A percentile compares a stretch with the other conserved stretches of the same genome.
phyloP scores from a whole-genome alignment of 805 yeast species.

The Cyberlindnera samutprakarnensis region DNA sequence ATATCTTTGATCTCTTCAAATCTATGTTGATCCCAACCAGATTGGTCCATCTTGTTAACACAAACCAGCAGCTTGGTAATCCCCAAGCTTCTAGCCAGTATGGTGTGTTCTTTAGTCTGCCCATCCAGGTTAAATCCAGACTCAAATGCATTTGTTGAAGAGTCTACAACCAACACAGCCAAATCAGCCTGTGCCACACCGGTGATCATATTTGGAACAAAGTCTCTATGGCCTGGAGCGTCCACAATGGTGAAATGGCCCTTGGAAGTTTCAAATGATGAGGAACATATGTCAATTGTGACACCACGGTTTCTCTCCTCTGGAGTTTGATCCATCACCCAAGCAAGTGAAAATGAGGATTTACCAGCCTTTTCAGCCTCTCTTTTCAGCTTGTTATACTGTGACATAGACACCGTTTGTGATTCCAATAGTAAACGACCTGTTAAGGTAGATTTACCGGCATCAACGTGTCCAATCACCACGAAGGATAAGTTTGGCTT shows the following conservation, averaged over 20 bases:
- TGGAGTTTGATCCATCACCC: slow-evolving; percentile 94
- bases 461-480: slow-evolving; percentile 99
- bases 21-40: slow-evolving; percentile 78
- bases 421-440: slow-evolving; percentile 97
- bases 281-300: slow-evolving; percentile 88
- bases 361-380: slow-evolving; percentile 97
- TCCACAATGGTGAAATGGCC: slow-evolving; percentile 87
- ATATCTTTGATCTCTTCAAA: slow-evolving; percentile 73
- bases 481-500: slow-evolving; percentile 97
- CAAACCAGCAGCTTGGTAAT: slow-evolving; percentile 83
- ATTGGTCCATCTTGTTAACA: slow-evolving; percentile 93
- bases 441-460: slow-evolving; percentile 96
- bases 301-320: slow-evolving; percentile 97
- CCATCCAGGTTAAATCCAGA: slow-evolving; percentile 94
- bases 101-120: slow-evolving; percentile 93
- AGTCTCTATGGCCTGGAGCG: slow-evolving; percentile 96
- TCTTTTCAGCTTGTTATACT: slow-evolving; percentile 94
- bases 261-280: slow-evolving; percentile 90
- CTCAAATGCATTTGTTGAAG: slow-evolving; percentile 92
- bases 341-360: slow-evolving; percentile 97
- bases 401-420: slow-evolving; percentile 95
- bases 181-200: slow-evolving; percentile 94
- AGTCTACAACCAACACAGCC: slow-evolving; percentile 85
- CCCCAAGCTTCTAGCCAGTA: slow-evolving; percentile 85
- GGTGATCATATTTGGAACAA: slow-evolving; percentile 93